phyloP scores from a whole-genome alignment of 306 rosid species.

The Fragaria nilgerrensis region DNA sequence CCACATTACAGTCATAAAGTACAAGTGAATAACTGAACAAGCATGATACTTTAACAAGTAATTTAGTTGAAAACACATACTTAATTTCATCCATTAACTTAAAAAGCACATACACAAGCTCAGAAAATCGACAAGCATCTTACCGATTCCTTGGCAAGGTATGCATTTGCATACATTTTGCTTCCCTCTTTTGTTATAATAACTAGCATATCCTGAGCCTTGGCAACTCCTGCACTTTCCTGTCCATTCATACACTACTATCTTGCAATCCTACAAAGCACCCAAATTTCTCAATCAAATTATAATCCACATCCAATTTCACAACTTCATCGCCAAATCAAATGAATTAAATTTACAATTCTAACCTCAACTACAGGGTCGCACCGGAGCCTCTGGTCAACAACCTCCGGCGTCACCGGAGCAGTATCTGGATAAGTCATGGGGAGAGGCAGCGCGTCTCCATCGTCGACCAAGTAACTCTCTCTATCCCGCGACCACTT shows the following conservation, averaged over 20 bases:
- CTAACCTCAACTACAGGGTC: constrained; percentile 66
- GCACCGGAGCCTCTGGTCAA: constrained; percentile 76
- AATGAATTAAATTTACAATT: neutral
- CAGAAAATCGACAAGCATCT: neutral
- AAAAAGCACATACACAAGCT: neutral
- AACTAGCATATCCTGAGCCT: constrained; percentile 82
- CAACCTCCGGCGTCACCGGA: constrained; percentile 64
- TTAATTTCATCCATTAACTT: neutral
- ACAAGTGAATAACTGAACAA: neutral
- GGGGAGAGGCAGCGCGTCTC: constrained; percentile 82
- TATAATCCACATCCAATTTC: neutral
- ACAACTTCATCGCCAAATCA: neutral
- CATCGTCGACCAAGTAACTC: constrained; percentile 64
- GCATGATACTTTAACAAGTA: neutral
- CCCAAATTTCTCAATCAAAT: neutral
- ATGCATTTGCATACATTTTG: constrained; percentile 75
- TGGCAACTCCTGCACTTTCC: constrained; percentile 94
- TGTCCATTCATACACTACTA: constrained; percentile 96
- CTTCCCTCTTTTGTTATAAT: constrained; percentile 78
- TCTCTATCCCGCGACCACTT: constrained; percentile 76
- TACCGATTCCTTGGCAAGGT: constrained; percentile 98
- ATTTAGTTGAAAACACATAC: neutral
- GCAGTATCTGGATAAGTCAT: constrained; percentile 79
- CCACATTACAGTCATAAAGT: neutral
- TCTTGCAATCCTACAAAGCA: constrained; percentile 76